Conservation (phyloP, 1,284 basidiomycete genomes). For the Marasmius tenuissimus region DNA sequence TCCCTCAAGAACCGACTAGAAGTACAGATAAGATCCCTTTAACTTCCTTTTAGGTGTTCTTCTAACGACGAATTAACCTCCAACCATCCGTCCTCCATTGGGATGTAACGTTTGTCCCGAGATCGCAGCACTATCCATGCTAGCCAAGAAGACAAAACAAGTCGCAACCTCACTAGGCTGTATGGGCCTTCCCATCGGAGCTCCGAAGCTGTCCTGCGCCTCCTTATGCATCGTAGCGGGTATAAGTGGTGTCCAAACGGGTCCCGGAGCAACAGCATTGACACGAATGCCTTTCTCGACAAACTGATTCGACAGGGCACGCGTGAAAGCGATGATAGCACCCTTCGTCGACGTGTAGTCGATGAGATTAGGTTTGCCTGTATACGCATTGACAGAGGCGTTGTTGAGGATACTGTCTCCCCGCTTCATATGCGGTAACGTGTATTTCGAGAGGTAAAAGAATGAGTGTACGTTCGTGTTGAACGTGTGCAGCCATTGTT, state of each 20-base stretch:
- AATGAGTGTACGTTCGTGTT: constrained; percentile 49
- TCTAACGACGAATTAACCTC: neutral
- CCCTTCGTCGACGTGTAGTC: constrained; percentile 38
- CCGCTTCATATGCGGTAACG: constrained; percentile 36
- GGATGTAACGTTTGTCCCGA: constrained; percentile 8
- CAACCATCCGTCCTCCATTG: neutral
- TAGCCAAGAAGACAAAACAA: constrained; percentile 52
- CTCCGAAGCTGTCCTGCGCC: constrained; percentile 35
- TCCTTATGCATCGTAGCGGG: constrained; percentile 49
- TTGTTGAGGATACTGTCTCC: constrained; percentile 51
- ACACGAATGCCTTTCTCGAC: constrained; percentile 35
- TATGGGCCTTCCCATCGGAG: constrained; percentile 50
- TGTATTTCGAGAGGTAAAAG: constrained; percentile 53
- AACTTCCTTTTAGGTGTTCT: too few relatives aligned
- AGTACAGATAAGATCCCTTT: too few relatives aligned
- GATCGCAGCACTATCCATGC: constrained; percentile 52
- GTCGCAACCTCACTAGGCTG: constrained; percentile 59
- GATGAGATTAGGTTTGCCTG: constrained; percentile 52
- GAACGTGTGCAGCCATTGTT: constrained; percentile 56
- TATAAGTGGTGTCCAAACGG: constrained; percentile 55
- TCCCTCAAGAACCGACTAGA: too few relatives aligned
- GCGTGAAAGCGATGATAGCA: constrained; percentile 13
- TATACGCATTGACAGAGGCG: constrained; percentile 47
- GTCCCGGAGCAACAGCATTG: constrained; percentile 43
- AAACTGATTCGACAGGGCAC: constrained; percentile 51